Base-by-base conservation (phyloP, 2,329 filamentous ascomycete species). In the Xylaria sp. region DNA sequence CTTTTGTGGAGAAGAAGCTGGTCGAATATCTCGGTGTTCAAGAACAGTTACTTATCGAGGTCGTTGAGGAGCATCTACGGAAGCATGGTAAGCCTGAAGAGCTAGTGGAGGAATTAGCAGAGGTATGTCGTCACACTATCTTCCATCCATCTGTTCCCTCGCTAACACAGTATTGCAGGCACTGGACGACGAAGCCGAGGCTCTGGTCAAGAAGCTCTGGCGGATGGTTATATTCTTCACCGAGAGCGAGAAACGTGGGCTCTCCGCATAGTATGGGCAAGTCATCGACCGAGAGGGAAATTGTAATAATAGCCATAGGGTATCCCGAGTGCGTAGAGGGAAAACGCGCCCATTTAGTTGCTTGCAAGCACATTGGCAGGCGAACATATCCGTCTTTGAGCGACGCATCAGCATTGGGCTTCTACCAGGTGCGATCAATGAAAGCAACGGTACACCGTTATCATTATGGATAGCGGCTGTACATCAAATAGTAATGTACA, bases 191-290 rank as follows among this genome's bases (percentile, higher is more conserved):
- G 96, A 98, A 78, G 94, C 94, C 11, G 94, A 97, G 80, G 91
- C 93, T 31, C 83, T 99, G 73, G 94, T 98, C 59, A 97, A 93
- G 88, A 98, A 97, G 83, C 87, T 99, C 42, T 99, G 96, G 96
- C 89, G 95, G 59, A 97, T 98, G 93, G 90, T 97, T 66, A 97
- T 98, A 76, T 98, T 97, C 88, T 97, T 95, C 77, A 96, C 93
- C 6, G 95, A 98, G 81, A 93, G 92, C 77, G 95, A 97, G 86
- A 97, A 96, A 83, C 86, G 94, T 71, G 94, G 94, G 1, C 84
- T 97, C 69, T 92, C 92, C 23, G 88, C 89, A 59, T 93, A 84
- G 63, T 49, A 15, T 10, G 26, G 36, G 13, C 33, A 11, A 53
- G 40, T 31, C 13, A 58, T n/a, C 10, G 15, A 40, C 40, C 26